These are phyloP conservation scores for Colletotrichum lentis DNA, from an alignment of 2,329 filamentous ascomycete species.

Conservation along the genomic window DNA sequence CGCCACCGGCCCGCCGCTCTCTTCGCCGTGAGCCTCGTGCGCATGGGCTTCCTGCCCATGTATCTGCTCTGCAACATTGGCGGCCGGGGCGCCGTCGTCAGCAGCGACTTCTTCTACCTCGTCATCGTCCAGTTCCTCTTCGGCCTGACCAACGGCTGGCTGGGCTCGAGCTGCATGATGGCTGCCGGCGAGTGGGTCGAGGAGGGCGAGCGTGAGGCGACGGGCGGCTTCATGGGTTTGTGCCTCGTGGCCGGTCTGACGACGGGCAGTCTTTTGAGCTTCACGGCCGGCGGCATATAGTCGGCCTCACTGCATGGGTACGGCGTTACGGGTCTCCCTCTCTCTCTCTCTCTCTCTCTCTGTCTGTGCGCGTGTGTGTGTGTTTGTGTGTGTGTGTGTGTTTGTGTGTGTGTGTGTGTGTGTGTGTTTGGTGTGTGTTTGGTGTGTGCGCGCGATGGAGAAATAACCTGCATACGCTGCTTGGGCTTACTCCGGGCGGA, in stretches of 20 bases:
- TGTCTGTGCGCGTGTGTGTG: background rate
- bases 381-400: too few relatives aligned
- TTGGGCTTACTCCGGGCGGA: background rate
- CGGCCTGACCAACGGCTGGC: slow-evolving; percentile 85
- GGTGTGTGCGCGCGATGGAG: too few relatives aligned
- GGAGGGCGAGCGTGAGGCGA: slow-evolving; percentile 82
- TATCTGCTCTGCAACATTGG: slow-evolving; percentile 91
- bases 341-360: slow-evolving; percentile 10
- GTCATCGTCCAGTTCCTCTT: slow-evolving; percentile 83
- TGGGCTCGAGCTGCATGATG: slow-evolving; percentile 93
- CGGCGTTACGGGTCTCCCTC: slow-evolving; percentile 6
- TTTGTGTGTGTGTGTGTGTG: slow-evolving; percentile 12
- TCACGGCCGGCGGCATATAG: slow-evolving; percentile 68
- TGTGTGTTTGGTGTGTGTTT: slow-evolving; percentile 12
- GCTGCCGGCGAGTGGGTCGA: slow-evolving; percentile 83
- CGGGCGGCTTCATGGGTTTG: slow-evolving; percentile 92
- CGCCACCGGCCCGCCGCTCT: slow-evolving; percentile 70
- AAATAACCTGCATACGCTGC: background rate
- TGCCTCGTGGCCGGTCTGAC: slow-evolving; percentile 87
- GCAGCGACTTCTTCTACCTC: slow-evolving; percentile 89
- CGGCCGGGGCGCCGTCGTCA: slow-evolving; percentile 75
- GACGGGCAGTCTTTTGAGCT: slow-evolving; percentile 88
- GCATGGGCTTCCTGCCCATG: slow-evolving; percentile 78
- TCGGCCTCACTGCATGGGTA: background rate
- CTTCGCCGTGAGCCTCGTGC: slow-evolving; percentile 71